Conservation (phyloP, 768 basidiomycete genomes). For the Fibroporia radiculosa region DNA sequence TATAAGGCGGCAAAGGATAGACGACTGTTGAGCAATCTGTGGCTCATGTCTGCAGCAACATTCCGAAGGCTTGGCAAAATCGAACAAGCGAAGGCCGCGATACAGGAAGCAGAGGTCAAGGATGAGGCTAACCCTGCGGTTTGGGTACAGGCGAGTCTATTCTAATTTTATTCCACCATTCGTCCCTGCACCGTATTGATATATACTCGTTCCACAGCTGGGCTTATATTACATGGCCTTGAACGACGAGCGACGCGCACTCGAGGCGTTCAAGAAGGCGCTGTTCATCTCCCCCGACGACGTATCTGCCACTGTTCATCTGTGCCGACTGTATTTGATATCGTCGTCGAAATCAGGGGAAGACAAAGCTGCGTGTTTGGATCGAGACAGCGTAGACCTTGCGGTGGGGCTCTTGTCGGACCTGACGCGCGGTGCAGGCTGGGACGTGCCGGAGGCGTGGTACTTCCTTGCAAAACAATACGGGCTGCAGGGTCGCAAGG, state of each 20-base stretch:
- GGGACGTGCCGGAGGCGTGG: conserved; percentile 95
- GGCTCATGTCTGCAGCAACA: conserved; percentile 92
- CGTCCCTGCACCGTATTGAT: background rate
- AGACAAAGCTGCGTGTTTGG: conserved; percentile 7
- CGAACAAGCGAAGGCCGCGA: conserved; percentile 84
- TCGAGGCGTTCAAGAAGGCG: conserved; percentile 79
- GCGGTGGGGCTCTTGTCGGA: conserved; percentile 76
- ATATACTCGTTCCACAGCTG: conserved; percentile 37
- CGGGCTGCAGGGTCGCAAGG: conserved; percentile 63
- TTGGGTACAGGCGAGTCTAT: conserved; percentile 79
- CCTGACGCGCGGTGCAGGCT: conserved; percentile 71
- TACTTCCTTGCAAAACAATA: conserved; percentile 82
- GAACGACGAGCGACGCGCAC: conserved; percentile 50
- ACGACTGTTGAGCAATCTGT: conserved; percentile 73
- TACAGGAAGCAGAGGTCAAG: conserved; percentile 89
- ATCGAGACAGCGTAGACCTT: conserved; percentile 56
- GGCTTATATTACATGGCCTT: conserved; percentile 65
- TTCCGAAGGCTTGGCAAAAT: conserved; percentile 85
- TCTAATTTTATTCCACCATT: background rate
- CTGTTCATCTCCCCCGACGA: conserved; percentile 81
- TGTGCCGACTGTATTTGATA: conserved; percentile 66
- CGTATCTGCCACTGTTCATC: conserved; percentile 68
- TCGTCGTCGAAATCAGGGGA: conserved; percentile 17
- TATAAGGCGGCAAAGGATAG: conserved; percentile 43
- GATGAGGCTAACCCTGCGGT: conserved; percentile 84